phyloP scores from a whole-genome alignment of 805 yeast species.

The Metschnikowia kunwiensis region DNA sequence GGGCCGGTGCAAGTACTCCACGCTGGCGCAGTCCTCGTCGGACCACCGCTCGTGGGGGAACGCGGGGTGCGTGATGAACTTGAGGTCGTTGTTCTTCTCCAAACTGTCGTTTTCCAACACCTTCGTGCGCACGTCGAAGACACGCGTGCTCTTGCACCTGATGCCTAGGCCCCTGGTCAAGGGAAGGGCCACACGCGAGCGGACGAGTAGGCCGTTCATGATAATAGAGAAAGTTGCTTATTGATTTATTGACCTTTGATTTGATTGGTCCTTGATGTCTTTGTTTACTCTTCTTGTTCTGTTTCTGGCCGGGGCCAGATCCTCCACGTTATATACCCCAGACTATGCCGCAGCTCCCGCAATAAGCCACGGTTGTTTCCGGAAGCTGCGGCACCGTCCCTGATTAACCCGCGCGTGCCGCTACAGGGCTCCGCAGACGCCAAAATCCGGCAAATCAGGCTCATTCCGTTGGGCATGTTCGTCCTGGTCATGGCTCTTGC shows the following conservation, averaged over 20 bases:
- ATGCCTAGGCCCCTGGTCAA: slow-evolving; percentile 1
- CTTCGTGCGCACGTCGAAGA: slow-evolving; percentile 15
- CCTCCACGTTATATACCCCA: too few relatives aligned
- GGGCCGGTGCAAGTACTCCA: slow-evolving; percentile 50
- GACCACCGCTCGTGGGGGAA: slow-evolving; percentile 37
- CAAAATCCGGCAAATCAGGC: slow-evolving; percentile 1
- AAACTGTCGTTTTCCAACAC: slow-evolving; percentile 13
- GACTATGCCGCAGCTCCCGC: too few relatives aligned
- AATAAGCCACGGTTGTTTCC: too few relatives aligned
- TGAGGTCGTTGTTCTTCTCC: slow-evolving; percentile 28
- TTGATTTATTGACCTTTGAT: too few relatives aligned
- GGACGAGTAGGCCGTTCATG: too few relatives aligned
- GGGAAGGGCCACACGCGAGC: not conserved
- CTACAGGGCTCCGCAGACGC: too few relatives aligned
- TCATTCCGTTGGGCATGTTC: slow-evolving; percentile 1
- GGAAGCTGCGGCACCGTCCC: too few relatives aligned
- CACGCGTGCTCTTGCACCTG: slow-evolving; percentile 4
- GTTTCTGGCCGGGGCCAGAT: too few relatives aligned
- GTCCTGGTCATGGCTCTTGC: not conserved
- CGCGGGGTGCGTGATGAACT: slow-evolving; percentile 39
- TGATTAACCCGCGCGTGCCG: too few relatives aligned
- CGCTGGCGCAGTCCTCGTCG: slow-evolving; percentile 31
- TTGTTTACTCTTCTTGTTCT: too few relatives aligned
- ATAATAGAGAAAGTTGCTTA: too few relatives aligned
- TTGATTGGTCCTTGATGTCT: too few relatives aligned